Percentiles rank a stretch among this genome's conserved stretches.
These are phyloP conservation scores for Psidium guajava DNA, from an alignment of 345 rosid species.

Conservation along the genomic window DNA sequence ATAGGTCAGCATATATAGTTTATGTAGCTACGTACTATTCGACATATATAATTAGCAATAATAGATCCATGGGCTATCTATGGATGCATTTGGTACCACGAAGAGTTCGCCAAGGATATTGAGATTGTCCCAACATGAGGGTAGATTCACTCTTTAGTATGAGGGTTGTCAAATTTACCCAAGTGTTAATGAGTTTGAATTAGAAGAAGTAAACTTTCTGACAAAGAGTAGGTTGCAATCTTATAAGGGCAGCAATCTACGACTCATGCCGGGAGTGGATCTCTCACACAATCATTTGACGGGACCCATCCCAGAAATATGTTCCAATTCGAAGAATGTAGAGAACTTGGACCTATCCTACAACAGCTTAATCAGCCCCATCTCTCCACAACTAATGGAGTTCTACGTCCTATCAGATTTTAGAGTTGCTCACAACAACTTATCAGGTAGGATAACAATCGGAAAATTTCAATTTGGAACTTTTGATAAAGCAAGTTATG, in stretches of 20 bases:
- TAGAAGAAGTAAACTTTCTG: not conserved
- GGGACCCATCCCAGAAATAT: not conserved
- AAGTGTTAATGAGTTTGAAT: no score
- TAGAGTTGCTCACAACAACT: constrained; percentile 4
- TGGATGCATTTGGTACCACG: no score
- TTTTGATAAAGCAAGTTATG: not conserved
- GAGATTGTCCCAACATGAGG: no score
- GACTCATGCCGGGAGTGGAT: not conserved
- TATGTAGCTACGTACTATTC: no score
- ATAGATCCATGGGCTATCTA: no score
- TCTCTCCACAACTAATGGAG: not conserved
- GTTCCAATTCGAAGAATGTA: not conserved
- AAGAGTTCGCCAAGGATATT: no score
- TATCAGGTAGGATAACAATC: not conserved
- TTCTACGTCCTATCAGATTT: not conserved
- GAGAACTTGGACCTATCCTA: not conserved
- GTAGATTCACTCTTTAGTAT: no score
- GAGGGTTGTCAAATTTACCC: no score
- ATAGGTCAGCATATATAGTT: no score
- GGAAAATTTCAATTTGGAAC: not conserved
- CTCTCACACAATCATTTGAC: not conserved
- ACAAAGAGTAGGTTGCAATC: not conserved
- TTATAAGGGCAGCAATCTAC: not conserved
- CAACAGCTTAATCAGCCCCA: not conserved
- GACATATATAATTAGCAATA: no score